Evolutionary conservation across 352 stramenopile species (phyloP).

Genomic region (Phytophthora capsici): DNA sequence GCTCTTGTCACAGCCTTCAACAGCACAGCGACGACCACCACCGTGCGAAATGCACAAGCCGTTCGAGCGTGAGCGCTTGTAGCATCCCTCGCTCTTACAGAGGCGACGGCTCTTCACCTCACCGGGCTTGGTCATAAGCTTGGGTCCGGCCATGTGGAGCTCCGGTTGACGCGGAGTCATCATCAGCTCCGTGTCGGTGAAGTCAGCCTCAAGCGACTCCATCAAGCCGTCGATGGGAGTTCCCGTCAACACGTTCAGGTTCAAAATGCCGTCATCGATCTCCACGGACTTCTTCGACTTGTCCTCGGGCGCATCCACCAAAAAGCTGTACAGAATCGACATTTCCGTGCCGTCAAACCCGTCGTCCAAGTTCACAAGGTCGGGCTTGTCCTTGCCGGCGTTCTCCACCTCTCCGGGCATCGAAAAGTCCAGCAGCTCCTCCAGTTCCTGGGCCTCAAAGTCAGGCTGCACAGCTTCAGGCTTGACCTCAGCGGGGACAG

Average conservation of each 20-base stretch:
- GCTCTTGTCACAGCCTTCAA: conserved; percentile 85
- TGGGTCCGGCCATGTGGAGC: conserved; percentile 10
- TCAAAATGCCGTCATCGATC: conserved; percentile 73
- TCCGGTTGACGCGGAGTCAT: conserved; percentile 47
- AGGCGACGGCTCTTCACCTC: conserved; percentile 57
- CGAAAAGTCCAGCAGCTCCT: conserved; percentile 80
- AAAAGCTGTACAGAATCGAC: conserved; percentile 88
- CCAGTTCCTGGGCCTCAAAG: conserved; percentile 72
- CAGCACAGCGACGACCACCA: conserved; percentile 75
- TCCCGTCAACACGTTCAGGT: conserved; percentile 75
- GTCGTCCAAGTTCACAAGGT: conserved; percentile 80
- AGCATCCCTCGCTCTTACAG: conserved; percentile 80
- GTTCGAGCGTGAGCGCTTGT: conserved; percentile 88
- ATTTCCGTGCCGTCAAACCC: conserved; percentile 88
- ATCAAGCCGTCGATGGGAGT: conserved; percentile 74
- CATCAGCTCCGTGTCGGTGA: conserved; percentile 77
- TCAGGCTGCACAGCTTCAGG: conserved; percentile 36
- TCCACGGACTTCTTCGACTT: conserved; percentile 63
- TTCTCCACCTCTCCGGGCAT: conserved; percentile 65
- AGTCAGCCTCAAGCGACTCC: conserved; percentile 75
- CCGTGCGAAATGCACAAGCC: conserved; percentile 88
- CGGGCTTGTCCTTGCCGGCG: conserved; percentile 74
- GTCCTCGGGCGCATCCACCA: conserved; percentile 78
- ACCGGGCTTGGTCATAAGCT: conserved; percentile 11
- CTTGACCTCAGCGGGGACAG: conserved; percentile 41